Base-by-base conservation (phyloP, 1,284 basidiomycete genomes). In the Leccinum proliferum region DNA sequence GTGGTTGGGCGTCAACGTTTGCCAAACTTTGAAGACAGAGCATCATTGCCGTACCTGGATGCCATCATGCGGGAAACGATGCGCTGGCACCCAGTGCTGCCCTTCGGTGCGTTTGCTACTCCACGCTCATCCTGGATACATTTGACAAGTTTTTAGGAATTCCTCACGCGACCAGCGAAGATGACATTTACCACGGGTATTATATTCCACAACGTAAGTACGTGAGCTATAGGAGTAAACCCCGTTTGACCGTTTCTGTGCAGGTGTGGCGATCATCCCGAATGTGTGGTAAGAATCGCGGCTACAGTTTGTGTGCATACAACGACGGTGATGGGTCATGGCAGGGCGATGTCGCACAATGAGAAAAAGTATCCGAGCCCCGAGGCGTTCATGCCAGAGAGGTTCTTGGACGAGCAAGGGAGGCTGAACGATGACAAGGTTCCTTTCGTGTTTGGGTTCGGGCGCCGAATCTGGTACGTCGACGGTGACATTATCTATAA, bases 31-130 rank as follows among this genome's bases (percentile, higher is more conserved):
- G 41, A 53, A 12, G 59, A 60, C 41, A 34, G 53, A 48, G 11
- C 53, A n/a, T 46, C n/a, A 5, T 21, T 60, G 53, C 39, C 53
- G 2, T 60, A 60, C 32, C n/a, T 56, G 2, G 53, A 48, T n/a
- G 60, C 60, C 14, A n/a, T 60, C 14, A 12, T 55, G 52, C 39
- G 37, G 14, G 59, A 60, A 39, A 60, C 32, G 2, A 15, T 60
- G 60, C 18, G 57, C 11, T 57, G 56, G 56, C 37, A 39, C 15
- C 56, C 35, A 5, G 56, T 41, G 12, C n/a, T 21, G 14, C 56
- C 56, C 3, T 6, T 57, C 6, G 56, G 56, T 57, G 25, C 5
- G 56, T 25, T 41, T 37, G 10, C 3, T 21, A 48, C 18, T 48
- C 18, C 18, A 12, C 18, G 8, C 55, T 29, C 12, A 8, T 52